These are phyloP conservation scores for Saccharomycopsis sp. DNA, from an alignment of 805 yeast genomes.

Conservation along the genomic window DNA sequence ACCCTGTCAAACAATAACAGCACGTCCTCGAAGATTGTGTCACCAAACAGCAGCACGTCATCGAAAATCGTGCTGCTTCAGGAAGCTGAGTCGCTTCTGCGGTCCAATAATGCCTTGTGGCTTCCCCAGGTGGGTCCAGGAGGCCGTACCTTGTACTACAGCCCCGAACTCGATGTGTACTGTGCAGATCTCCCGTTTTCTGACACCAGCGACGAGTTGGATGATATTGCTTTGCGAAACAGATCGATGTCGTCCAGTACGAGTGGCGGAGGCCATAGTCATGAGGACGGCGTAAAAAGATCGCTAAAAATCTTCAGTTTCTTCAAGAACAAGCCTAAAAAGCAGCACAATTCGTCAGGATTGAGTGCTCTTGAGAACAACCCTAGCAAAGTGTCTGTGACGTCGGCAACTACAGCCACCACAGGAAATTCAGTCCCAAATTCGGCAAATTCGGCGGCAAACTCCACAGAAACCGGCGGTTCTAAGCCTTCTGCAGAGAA, in stretches of 20 bases:
- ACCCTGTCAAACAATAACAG: background rate
- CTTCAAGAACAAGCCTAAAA: background rate
- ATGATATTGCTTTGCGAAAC: background rate
- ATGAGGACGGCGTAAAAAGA: background rate
- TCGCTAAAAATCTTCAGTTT: background rate
- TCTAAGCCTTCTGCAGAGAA: too few relatives aligned
- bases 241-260: background rate
- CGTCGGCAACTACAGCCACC: background rate
- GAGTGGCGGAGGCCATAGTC: background rate
- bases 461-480: too few relatives aligned
- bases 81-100: conserved; percentile 11
- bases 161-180: conserved; percentile 52
- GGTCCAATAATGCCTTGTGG: conserved; percentile 36
- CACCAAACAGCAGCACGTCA: background rate
- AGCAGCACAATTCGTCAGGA: background rate
- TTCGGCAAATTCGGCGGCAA: too few relatives aligned
- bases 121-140: conserved; percentile 50
- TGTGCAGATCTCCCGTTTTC: conserved; percentile 51
- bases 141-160: conserved; percentile 52
- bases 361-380: background rate
- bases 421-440: too few relatives aligned
- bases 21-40: conserved; percentile 9
- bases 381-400: background rate
- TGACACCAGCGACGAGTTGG: background rate
- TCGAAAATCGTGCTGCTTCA: conserved; percentile 13